A percentile compares a stretch with the other conserved stretches of the same genome.
These are phyloP conservation scores for Crithidia acanthocephali DNA, from an alignment of 208 protist species.

Conservation along the genomic window DNA sequence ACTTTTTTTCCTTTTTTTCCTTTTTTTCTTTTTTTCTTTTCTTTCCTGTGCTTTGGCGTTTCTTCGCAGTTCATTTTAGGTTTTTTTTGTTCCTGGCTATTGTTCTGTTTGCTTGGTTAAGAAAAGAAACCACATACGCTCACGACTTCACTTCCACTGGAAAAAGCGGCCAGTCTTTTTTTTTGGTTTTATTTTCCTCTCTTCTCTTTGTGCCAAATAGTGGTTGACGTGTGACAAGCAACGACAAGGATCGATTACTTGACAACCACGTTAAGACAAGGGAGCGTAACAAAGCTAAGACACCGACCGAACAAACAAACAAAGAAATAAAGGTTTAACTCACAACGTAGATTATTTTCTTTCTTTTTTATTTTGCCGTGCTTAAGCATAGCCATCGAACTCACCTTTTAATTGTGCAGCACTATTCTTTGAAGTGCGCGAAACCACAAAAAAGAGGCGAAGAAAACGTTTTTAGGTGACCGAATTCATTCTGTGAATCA, in stretches of 20 bases:
- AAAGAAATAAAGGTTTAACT: neutral
- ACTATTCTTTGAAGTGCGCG: neutral
- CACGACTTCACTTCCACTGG: too few species aligned
- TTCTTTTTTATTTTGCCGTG: neutral
- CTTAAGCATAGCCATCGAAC: neutral
- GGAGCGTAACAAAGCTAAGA: too few species aligned
- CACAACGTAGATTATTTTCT: slow-evolving; percentile 10
- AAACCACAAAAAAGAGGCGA: neutral
- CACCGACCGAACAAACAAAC: slow-evolving; percentile 4
- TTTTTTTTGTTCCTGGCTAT: neutral
- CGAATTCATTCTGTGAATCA: neutral
- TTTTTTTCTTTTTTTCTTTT: slow-evolving; percentile 1
- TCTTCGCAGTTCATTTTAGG: too few species aligned
- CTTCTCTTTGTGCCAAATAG: too few species aligned
- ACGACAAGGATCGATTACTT: too few species aligned
- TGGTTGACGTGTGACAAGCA: too few species aligned
- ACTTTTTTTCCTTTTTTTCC: slow-evolving; percentile 3
- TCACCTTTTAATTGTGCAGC: neutral
- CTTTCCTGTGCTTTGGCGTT: neutral
- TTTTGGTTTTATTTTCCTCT: neutral
- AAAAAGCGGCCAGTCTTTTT: too few species aligned
- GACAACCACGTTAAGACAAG: too few species aligned
- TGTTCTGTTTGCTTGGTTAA: neutral
- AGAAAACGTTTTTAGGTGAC: neutral
- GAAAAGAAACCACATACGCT: too few species aligned